Conservation (phyloP, 176 grass and related monocot genomes). For the Eremochloa ophiuroides region DNA sequence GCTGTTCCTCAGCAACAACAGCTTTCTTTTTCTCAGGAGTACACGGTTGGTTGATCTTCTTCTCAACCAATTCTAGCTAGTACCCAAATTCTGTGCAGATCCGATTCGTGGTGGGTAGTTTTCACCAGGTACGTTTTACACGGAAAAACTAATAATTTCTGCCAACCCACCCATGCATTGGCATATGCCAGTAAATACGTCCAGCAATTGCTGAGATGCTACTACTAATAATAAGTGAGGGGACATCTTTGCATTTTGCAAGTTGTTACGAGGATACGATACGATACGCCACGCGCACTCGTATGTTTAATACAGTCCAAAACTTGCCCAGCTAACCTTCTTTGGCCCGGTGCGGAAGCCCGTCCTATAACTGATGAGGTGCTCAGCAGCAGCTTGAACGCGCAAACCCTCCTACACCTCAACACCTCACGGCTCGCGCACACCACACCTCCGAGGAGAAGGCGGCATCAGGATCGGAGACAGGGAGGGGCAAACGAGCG, state of each 20-base stretch:
- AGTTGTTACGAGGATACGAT: background rate
- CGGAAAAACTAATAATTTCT: background rate
- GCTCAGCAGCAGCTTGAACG: background rate
- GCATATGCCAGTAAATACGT: background rate
- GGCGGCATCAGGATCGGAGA: background rate
- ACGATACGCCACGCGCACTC: background rate
- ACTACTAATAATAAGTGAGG: background rate
- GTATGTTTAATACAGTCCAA: background rate
- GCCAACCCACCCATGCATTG: background rate
- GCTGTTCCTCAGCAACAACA: background rate
- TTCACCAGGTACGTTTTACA: background rate
- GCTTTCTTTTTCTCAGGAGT: background rate
- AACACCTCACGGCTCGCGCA: background rate
- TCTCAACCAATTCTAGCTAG: background rate
- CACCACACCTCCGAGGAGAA: background rate
- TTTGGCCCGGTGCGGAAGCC: background rate
- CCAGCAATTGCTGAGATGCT: too few relatives aligned
- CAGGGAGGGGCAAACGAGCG: background rate
- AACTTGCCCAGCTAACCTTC: background rate
- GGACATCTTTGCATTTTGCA: background rate
- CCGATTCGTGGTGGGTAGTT: background rate
- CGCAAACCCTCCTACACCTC: background rate
- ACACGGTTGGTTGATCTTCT: background rate
- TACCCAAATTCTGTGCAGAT: background rate
- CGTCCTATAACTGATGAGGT: constrained; percentile 18